Evolutionary conservation across 2,329 filamentous ascomycete genomes (phyloP), one percentile per base, ranked within the genome.

Genomic region (Leptodontidium sp.): DNA sequence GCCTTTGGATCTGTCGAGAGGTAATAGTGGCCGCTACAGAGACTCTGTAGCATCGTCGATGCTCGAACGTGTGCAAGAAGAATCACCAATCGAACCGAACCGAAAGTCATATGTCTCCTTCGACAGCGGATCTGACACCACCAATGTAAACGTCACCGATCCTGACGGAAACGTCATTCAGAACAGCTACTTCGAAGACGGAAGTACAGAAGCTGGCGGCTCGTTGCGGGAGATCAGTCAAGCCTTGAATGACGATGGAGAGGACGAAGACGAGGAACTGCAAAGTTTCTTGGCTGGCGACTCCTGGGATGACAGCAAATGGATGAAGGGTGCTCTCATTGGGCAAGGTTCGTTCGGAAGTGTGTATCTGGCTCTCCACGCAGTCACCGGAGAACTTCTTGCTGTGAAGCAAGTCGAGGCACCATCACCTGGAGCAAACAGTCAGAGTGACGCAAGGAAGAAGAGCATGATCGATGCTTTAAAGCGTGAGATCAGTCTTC

Each of bases 241-340:
- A 77, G 92, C 94, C 43, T 87, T 98, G 49, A 92, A 91, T 17
- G 92, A 97, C 74, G 95, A 98, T 76, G 94, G 94, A 43, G 95
- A 98, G 78, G 96, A 97, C 76, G 89, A 90, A 7, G 95, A 98
- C 75, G 93, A 94, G 77, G 94, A 96, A 75, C 85, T 98, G 26
- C 89, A 91, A 75, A 94, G 94, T 77, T 98, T 98, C 84, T 85
- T 98, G 50, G 90, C 93, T 43, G 93, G 93, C 72, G 93, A 98
- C 78, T 97, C 93, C 9, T 98, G 96, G 90, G 94, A 97, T 73
- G 94, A 97, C 71, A 92, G 95, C 83, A 97, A 97, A 80, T 99
- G 97, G 93, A 98, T 99, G 94, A 98, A 98, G 84, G 96, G 96
- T 77, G 94, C 95, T 40, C 85, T 98, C 71, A 99, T 99, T 74